Evolutionary conservation across 306 rosid genomes (phyloP).

Genomic region (Fagus crenata): DNA sequence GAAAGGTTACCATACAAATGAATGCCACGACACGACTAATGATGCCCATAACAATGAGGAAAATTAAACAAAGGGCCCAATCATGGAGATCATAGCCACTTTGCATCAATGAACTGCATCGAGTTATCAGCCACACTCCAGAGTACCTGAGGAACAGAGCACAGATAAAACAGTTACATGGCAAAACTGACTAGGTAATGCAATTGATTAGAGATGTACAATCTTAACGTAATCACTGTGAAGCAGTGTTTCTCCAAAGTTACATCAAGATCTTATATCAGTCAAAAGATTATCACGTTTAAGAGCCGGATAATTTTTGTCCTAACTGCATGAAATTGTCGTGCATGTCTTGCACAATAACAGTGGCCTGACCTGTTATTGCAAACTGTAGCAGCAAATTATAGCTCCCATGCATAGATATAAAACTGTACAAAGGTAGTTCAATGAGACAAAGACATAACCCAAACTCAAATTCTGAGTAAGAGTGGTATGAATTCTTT

Average conservation of each 20-base stretch:
- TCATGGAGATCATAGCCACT: conserved; percentile 58
- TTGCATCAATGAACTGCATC: conserved; percentile 57
- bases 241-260: neutral
- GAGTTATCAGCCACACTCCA: conserved; percentile 88
- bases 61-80: conserved; percentile 52
- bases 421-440: neutral
- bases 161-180: conserved; percentile 21
- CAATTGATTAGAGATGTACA: neutral
- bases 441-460: neutral
- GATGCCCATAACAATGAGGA: conserved; percentile 49
- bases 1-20: conserved; percentile 41
- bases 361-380: neutral
- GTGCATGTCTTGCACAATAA: no score
- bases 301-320: neutral
- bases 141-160: conserved; percentile 54
- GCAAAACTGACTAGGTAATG: neutral
- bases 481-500: neutral
- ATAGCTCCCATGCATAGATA: neutral
- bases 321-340: no score
- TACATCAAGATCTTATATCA: neutral
- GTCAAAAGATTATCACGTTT: neutral
- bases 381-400: neutral
- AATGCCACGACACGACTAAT: conserved; percentile 48
- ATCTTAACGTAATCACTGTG: neutral
- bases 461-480: neutral